Evolutionary conservation across 352 stramenopile genomes (phyloP), one percentile per base, ranked within the genome.

Genomic region (Phytophthora macrochlamydospora): DNA sequence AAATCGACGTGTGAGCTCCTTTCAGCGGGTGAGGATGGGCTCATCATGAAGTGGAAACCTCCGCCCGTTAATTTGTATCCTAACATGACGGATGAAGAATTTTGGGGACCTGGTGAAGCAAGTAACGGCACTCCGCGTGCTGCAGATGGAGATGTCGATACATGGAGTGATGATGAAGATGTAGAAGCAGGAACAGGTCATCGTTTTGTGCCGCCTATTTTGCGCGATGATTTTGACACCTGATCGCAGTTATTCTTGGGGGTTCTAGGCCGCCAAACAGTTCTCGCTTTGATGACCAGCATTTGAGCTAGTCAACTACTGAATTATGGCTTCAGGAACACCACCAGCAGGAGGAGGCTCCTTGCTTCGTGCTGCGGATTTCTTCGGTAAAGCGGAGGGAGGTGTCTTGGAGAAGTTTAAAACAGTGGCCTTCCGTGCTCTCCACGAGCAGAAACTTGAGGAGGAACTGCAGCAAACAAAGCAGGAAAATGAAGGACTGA

Each of bases 11-110:
- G 81, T 18, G 83, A 93, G 49, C 56, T 93, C 1, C 89, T 80
- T 40, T 90, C 81, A 2, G 74, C 77, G 38, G 83, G 79, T 3
- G 71, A 83, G 60, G 83, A 92, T 56, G 85, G 83, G 2, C 60
- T 92, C 18, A 90, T 93, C 56, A 88, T 89, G 78, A 83, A 81
- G 57, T 93, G 85, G 85, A 85, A 65, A 14, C 73, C 82, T 0
- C 56, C 62, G 6, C 48, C 63, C 3, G 57, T 79, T 3, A 54
- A 75, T 18, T 65, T 86, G 2, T 69, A 78, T 54, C 57, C 69
- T 24, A 51, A 56, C 29, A 43, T 57, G 12, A 8, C 49, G 2
- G 44, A 64, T 9, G 54, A 80, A 7, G 30, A 50, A 14, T 56
- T 18, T 51, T 56, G 52, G 12, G 51, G 56, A 54, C 14, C 2